Base-by-base conservation (phyloP, 192 early-diverging fungal species). In the Coemansia sp. region DNA sequence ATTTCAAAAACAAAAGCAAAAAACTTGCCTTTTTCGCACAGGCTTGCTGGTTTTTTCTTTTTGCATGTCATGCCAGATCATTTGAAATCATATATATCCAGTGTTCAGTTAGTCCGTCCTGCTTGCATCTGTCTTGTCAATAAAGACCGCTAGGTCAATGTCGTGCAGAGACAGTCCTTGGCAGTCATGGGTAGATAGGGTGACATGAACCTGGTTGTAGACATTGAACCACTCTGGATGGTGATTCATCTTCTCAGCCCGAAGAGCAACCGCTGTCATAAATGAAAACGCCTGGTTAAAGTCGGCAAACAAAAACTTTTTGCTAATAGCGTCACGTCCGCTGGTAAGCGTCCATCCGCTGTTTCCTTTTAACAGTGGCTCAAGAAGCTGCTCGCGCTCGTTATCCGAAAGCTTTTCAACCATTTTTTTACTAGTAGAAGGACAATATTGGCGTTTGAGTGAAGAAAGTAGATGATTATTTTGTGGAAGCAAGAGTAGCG, bases 141-240 rank as follows among this genome's bases (percentile, higher is more conserved):
- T 88, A 64, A 90, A 87, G n/a, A 80, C 74, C 36, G 92, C 93
- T 65, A 97, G 84, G 48, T 89, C 74, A 46, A 95, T 66, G 67
- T 97, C 97, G 46, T 89, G 76, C 26, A 66, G 63, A 39, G 90
- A 92, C 4, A 97, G 73, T 22, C 95, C 95, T 60, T 90, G 85
- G 77, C 90, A 91, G 71, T 95, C 94, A 72, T 97, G 95, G 7
- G 97, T 97, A 3, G 97, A 86, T 63, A 95, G 81, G 7, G 93
- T 94, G 67, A 99, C 83, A 36, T 94, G 89, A 15, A 96, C 94
- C 37, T 87, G 77, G 85, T 96, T 95, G 81, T 99, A 99, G 32
- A 99, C 95, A 73, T 94, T 94, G 73, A 92, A 92, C 92, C 92
- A 93, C 76, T 97, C 97, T 21, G 97, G 97, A 67, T 99, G 97